Base-by-base conservation (phyloP, 139 green algal genomes). In the Gonium pectorale region DNA sequence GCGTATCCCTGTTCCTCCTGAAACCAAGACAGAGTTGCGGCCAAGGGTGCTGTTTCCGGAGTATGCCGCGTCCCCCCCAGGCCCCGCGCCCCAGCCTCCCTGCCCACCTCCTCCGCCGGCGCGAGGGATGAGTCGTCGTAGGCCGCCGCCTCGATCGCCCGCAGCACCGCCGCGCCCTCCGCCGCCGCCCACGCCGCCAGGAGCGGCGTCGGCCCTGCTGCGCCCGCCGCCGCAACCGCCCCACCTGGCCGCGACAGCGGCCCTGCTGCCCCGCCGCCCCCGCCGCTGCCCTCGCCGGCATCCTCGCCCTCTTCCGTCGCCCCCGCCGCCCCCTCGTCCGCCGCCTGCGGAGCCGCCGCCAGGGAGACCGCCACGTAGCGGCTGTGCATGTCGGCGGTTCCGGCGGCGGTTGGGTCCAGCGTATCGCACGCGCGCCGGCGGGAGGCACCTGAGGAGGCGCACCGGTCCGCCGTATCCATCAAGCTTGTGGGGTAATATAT, bases 111-210 rank as follows among this genome's bases (percentile, higher is more conserved):
- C 22, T 82, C 75, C 59, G 59, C 59, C 17, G 75, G 41, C 41
- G 59, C 59, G 41, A 82, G 51, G 29, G 59, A 82, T 13, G 38
- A 54, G 11, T 82, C 75, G 29, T 82, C 75, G 40, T 82, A 82
- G 59, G 35, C 75, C 5, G 60, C 75, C 41, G 59, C 75, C 56
- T 82, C 75, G 13, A 59, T n/a, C 40, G 75, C 59, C n/a, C 75
- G 41, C n/a, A 82, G 41, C 75, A 41, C 75, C n/a, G 75, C 59
- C 13, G 37, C 75, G 29, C 59, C 75, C 75, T 82, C 75, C 27
- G 75, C 75, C 41, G n/a, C 75, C 52, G 75, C 75, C 75, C 75
- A 82, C 1, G 40, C 75, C 40, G 22, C 17, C 56, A 82, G 75
- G 19, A 81, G 26, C 37, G 54, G 27, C 54, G 37, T 1, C 54